phyloP scores from a whole-genome alignment of 345 rosid species.

The Pugionium dolabratum region DNA sequence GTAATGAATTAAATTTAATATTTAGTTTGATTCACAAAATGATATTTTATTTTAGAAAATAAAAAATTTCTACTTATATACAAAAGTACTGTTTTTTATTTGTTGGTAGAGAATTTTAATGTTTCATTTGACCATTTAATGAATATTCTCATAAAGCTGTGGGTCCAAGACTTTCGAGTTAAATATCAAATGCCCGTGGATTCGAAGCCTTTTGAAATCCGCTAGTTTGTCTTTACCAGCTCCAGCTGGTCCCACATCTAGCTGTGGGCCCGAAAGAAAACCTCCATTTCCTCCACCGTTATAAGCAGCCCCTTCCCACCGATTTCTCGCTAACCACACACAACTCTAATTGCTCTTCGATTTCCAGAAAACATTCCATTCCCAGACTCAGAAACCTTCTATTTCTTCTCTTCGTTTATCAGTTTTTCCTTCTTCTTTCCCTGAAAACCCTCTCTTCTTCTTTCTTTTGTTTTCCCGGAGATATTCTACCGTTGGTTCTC shows the following conservation, averaged over 20 bases:
- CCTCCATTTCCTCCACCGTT: constrained; percentile 9
- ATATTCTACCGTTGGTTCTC: too few species aligned
- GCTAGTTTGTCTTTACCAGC: constrained; percentile 18
- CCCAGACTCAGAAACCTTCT: background rate
- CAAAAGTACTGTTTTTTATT: too few species aligned
- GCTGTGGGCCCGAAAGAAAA: constrained; percentile 5
- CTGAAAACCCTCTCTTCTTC: too few species aligned
- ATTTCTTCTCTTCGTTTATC: too few species aligned
- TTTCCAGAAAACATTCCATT: background rate
- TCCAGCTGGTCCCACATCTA: constrained; percentile 17
- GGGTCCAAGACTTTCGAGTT: constrained; percentile 19
- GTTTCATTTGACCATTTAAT: constrained; percentile 27
- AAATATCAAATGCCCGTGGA: background rate
- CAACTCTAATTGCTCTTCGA: background rate
- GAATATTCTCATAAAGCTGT: constrained; percentile 26
- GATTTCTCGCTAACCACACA: constrained; percentile 3
- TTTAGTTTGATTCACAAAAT: too few species aligned
- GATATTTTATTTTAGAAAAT: too few species aligned
- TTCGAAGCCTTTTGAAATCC: constrained; percentile 2
- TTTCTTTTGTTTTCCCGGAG: too few species aligned
- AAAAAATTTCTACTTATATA: too few species aligned
- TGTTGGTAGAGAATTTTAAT: too few species aligned
- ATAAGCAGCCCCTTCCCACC: constrained; percentile 25
- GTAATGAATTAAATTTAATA: too few species aligned
- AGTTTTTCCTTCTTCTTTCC: too few species aligned